Evolutionary conservation across 257 asterid species (phyloP).

Genomic region (Primulina eburnea): DNA sequence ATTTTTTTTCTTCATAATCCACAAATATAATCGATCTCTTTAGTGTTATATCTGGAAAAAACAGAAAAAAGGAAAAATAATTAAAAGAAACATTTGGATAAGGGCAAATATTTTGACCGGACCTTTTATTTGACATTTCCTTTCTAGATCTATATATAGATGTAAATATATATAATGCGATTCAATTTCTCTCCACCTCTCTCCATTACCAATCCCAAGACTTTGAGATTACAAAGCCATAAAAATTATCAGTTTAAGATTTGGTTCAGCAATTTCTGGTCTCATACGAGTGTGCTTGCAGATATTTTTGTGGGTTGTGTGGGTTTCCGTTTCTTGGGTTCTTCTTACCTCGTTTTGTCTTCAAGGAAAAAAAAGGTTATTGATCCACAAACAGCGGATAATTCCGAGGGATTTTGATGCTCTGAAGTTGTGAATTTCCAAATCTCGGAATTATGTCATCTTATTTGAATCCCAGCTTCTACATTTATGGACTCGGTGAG

Average conservation of each 20-base stretch:
- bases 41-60: too few species aligned
- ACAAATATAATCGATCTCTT: too few species aligned
- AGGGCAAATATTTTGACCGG: neutral
- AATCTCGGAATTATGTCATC: slow-evolving; percentile 49
- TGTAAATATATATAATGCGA: neutral
- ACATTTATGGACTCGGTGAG: slow-evolving; percentile 45
- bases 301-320: neutral
- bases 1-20: too few species aligned
- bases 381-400: slow-evolving; percentile 28
- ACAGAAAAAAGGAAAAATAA: neutral
- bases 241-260: neutral
- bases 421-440: slow-evolving; percentile 29
- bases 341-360: neutral
- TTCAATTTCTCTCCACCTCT: neutral
- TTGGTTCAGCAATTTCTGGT: neutral
- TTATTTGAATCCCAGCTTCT: slow-evolving; percentile 48
- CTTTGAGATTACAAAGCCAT: neutral
- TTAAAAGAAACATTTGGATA: neutral
- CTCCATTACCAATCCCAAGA: neutral
- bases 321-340: neutral
- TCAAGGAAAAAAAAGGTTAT: slow-evolving; percentile 25
- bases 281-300: neutral
- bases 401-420: slow-evolving; percentile 21
- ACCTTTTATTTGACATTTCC: neutral
- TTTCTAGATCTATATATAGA: too few species aligned